These are phyloP conservation scores for Sedum album DNA, from an alignment of 164 flowering plant species.

Conservation along the genomic window DNA sequence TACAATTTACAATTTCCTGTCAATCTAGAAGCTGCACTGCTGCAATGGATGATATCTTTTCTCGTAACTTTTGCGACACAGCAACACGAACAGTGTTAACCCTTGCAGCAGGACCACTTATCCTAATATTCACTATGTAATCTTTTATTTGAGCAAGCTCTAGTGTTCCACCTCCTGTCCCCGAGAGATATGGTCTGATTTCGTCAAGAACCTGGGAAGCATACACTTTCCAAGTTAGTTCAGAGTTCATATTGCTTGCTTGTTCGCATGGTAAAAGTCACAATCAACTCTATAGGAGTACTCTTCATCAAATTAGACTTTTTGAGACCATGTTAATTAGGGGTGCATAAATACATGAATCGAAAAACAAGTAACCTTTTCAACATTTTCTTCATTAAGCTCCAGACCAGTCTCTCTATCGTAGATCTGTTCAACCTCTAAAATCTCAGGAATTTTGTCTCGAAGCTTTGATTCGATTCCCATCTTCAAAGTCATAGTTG, in stretches of 20 bases:
- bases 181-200: conserved; percentile 81
- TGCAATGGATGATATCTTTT: conserved; percentile 72
- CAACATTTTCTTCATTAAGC: conserved; percentile 72
- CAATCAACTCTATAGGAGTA: no score
- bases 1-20: not conserved
- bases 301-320: not conserved
- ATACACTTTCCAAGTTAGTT: not conserved
- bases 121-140: conserved; percentile 58
- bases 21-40: conserved; percentile 66
- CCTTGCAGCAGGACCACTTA: conserved; percentile 82
- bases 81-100: conserved; percentile 99
- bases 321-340: no score
- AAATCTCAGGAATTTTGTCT: conserved; percentile 85
- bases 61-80: conserved; percentile 78
- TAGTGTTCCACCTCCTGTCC: conserved; percentile 77
- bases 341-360: no score
- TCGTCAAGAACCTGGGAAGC: conserved; percentile 63
- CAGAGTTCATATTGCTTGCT: not conserved
- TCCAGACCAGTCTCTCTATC: conserved; percentile 87
- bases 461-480: conserved; percentile 76
- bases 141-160: conserved; percentile 64
- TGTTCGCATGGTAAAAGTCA: no score
- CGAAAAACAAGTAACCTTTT: conserved; percentile 44
- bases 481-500: conserved; percentile 80
- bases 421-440: conserved; percentile 77